Conservation (phyloP, 768 basidiomycete genomes). For the Imleria badia region DNA sequence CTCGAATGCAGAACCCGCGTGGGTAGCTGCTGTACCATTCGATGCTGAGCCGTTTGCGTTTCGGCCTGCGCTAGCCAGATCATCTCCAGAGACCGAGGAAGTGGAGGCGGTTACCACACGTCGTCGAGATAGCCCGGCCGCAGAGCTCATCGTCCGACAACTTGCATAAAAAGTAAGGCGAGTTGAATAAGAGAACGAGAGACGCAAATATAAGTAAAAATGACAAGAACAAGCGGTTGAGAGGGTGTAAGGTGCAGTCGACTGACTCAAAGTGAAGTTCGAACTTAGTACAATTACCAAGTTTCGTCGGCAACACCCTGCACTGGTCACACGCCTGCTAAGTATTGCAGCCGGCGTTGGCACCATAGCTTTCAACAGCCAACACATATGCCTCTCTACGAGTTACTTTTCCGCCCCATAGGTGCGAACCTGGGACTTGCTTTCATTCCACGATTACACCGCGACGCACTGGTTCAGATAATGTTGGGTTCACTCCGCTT, state of each 20-base stretch:
- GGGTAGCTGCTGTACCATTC: conserved; percentile 39
- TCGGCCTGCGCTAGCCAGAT: conserved; percentile 33
- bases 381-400: no score
- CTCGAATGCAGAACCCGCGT: conserved; percentile 82
- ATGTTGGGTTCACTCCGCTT: background rate
- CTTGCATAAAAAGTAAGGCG: conserved; percentile 19
- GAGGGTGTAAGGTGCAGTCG: conserved; percentile 3
- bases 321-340: conserved; percentile 16
- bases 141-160: conserved; percentile 44
- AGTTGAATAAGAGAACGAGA: conserved; percentile 1
- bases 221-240: conserved; percentile 2
- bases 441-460: background rate
- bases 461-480: background rate
- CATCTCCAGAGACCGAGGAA: conserved; percentile 38
- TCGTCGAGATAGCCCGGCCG: conserved; percentile 56
- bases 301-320: conserved; percentile 3
- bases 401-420: background rate
- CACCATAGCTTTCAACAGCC: no score
- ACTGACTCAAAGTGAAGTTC: conserved; percentile 5
- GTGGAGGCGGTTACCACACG: conserved; percentile 48
- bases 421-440: background rate
- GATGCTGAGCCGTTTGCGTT: conserved; percentile 30
- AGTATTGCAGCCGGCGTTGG: background rate
- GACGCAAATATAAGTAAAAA: conserved; percentile 1
- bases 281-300: conserved; percentile 1